Evolutionary conservation across 2,329 filamentous ascomycete genomes (phyloP).

Genomic region (Tolypocladium sp.): DNA sequence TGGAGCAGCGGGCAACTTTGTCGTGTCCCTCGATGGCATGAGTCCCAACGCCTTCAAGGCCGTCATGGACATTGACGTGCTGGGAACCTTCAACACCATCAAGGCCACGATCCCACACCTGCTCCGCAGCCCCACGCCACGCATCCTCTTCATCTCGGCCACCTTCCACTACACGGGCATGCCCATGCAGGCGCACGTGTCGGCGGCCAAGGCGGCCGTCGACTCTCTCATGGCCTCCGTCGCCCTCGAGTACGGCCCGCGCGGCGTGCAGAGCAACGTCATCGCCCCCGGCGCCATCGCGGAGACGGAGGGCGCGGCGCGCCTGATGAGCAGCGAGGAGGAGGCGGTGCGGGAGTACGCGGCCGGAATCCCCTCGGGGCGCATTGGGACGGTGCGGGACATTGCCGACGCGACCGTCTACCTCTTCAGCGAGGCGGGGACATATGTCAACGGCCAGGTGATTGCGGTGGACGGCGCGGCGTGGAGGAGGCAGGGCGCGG

Average conservation of each 20-base stretch:
- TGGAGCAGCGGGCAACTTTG: slow-evolving; percentile 91
- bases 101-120: slow-evolving; percentile 86
- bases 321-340: slow-evolving; percentile 38
- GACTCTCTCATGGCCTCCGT: slow-evolving; percentile 75
- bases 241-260: slow-evolving; percentile 82
- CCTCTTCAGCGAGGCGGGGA: slow-evolving; percentile 76
- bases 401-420: slow-evolving; percentile 90
- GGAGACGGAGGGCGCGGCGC: slow-evolving; percentile 71
- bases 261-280: slow-evolving; percentile 78
- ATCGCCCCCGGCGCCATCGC: slow-evolving; percentile 81
- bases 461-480: slow-evolving; percentile 63
- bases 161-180: slow-evolving; percentile 85
- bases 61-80: slow-evolving; percentile 91
- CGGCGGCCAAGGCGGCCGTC: slow-evolving; percentile 83
- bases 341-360: slow-evolving; percentile 21
- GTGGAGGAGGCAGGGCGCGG: slow-evolving; percentile 42
- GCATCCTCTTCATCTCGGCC: slow-evolving; percentile 84
- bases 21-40: slow-evolving; percentile 74
- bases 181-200: slow-evolving; percentile 81
- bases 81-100: slow-evolving; percentile 90
- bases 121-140: slow-evolving; percentile 63
- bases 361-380: slow-evolving; percentile 58
- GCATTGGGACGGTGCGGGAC: slow-evolving; percentile 73
- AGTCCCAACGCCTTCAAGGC: slow-evolving; percentile 86
- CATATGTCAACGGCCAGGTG: slow-evolving; percentile 75